Percentiles rank a stretch among this genome's conserved stretches.
Conservation (phyloP, 108 stramenopile genomes). For the Cyclotella kingstonii region DNA sequence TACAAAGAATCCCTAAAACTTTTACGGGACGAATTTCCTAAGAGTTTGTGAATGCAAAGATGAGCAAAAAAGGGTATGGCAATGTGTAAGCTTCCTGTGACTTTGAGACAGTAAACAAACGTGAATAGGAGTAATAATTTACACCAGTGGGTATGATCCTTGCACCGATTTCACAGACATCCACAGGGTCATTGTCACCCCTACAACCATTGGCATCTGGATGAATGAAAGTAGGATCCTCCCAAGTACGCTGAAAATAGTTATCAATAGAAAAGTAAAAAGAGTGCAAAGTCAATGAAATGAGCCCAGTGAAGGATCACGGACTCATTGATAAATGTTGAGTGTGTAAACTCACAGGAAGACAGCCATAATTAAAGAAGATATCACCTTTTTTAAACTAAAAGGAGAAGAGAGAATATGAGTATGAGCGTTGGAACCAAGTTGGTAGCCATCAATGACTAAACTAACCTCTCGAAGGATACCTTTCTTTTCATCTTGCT, state of each 20-base stretch:
- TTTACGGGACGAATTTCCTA: slow-evolving; percentile 92
- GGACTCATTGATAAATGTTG: neutral
- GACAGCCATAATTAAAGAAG: slow-evolving; percentile 99
- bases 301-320: neutral
- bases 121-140: slow-evolving; percentile 30
- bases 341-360: slow-evolving; percentile 62
- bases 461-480: slow-evolving; percentile 85
- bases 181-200: slow-evolving; percentile 95
- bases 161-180: slow-evolving; percentile 90
- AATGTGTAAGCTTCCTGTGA: neutral
- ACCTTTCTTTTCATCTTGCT: slow-evolving; percentile 96
- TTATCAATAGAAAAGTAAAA: no score
- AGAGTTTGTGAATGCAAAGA: neutral
- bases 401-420: neutral
- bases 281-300: no score
- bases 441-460: no score
- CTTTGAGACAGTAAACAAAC: neutral
- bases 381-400: slow-evolving; percentile 92
- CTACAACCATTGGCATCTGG: slow-evolving; percentile 89
- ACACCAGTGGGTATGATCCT: slow-evolving; percentile 72
- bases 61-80: neutral
- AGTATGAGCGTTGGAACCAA: no score
- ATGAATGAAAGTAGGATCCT: slow-evolving; percentile 92
- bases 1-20: slow-evolving; percentile 93
- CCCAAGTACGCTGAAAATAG: slow-evolving; percentile 84